These are phyloP conservation scores for Byssochlamys sp. DNA, from an alignment of 2,329 filamentous ascomycete species.

Conservation along the genomic window DNA sequence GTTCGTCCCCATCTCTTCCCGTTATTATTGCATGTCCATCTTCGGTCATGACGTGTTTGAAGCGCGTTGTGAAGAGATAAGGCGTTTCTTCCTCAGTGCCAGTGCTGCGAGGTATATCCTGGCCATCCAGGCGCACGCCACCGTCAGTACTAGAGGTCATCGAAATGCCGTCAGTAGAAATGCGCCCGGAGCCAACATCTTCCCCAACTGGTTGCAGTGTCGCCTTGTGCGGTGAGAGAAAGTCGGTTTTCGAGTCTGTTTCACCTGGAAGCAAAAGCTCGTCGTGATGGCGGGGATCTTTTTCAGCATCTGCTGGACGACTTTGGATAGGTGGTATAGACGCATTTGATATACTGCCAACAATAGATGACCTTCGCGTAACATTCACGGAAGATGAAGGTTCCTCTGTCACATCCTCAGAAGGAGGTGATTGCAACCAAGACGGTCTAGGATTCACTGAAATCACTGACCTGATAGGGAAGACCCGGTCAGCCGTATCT, in stretches of 20 bases:
- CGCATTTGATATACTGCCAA: neutral
- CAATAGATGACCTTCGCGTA: neutral
- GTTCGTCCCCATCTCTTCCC: slow-evolving; percentile 58
- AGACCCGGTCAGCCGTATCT: slow-evolving; percentile 54
- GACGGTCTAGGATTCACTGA: slow-evolving; percentile 51
- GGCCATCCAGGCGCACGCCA: slow-evolving; percentile 5
- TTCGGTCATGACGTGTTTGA: slow-evolving; percentile 66
- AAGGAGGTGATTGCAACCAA: neutral
- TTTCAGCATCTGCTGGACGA: neutral
- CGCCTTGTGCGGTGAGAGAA: slow-evolving; percentile 1
- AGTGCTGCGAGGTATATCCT: slow-evolving; percentile 12
- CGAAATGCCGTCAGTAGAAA: slow-evolving; percentile 5
- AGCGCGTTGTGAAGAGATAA: slow-evolving; percentile 59
- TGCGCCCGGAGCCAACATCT: slow-evolving; percentile 6
- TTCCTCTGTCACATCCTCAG: slow-evolving; percentile 6
- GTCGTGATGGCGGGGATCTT: neutral
- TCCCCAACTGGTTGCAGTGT: slow-evolving; percentile 7
- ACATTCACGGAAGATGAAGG: slow-evolving; percentile 10
- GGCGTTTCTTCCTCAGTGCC: slow-evolving; percentile 34
- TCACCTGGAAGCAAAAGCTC: neutral
- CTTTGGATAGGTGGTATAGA: neutral
- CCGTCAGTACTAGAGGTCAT: slow-evolving; percentile 8
- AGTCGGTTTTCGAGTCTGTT: neutral
- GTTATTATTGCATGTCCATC: slow-evolving; percentile 76
- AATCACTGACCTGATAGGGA: slow-evolving; percentile 66